Evolutionary conservation across 208 protist species (phyloP).

Genomic region (Trichomonas gallinae): DNA sequence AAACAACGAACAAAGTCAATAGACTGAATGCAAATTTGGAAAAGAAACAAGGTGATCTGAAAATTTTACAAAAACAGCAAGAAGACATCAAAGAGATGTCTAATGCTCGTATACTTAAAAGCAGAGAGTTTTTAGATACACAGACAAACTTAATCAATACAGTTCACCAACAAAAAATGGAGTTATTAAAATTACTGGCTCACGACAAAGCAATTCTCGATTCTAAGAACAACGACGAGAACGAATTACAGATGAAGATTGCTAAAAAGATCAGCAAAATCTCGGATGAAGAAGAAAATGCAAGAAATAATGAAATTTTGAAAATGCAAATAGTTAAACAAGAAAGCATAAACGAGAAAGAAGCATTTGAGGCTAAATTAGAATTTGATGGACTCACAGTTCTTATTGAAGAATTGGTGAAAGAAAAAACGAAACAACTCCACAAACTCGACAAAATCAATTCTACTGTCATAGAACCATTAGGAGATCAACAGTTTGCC

Average conservation of each 20-base stretch:
- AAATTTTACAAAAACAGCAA: not conserved
- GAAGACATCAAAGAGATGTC: not conserved
- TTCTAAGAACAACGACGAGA: not conserved
- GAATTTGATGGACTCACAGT: not conserved
- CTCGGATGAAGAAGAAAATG: not conserved
- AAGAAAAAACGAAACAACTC: not conserved
- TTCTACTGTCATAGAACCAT: not conserved
- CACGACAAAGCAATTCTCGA: not conserved
- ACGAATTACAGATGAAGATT: not conserved
- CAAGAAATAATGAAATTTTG: not conserved
- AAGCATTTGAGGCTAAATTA: not conserved
- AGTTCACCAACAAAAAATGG: not conserved
- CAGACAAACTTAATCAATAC: not conserved
- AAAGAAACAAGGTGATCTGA: not conserved
- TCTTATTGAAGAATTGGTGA: not conserved
- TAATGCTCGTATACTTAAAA: not conserved
- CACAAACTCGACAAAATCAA: not conserved
- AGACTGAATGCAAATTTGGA: not conserved
- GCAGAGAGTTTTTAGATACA: not conserved
- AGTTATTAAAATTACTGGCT: not conserved
- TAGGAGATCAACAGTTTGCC: not conserved
- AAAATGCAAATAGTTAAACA: not conserved
- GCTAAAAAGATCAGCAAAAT: not conserved
- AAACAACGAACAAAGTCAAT: not conserved
- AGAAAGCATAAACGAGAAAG: not conserved